Evolutionary conservation across 805 yeast genomes (phyloP), one percentile per base, ranked within the genome.

Genomic region (Zygosaccharomyces bisporus): DNA sequence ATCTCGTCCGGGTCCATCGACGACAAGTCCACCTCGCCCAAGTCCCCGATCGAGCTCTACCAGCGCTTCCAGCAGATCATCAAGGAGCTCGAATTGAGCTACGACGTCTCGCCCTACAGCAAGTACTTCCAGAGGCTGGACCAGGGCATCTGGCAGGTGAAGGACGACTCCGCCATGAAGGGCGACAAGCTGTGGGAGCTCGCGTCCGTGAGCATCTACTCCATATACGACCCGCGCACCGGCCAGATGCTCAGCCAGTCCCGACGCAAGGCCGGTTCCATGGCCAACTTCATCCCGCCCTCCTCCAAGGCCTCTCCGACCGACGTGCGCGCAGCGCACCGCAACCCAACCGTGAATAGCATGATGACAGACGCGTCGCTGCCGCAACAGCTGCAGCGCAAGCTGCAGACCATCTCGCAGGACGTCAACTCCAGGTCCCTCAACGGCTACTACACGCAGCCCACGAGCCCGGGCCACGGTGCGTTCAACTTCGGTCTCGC

Each of bases 11-110:
- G 58, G 1, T 46, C 57, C 9, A 50, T 59, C 21, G 58, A 57
- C 48, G 66, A 62, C 34, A 53, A 50, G 32, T 53, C 65, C 3
- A 57, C 64, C 1, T 57, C 65, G 12, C 64, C 66, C 9, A 64
- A 64, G 41, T 60, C 64, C 1, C 54, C 64, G 10, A 61, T 64
- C 13, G 68, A 64, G 43, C 44, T 64, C 32, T 63, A 52, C 43
- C 67, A 64, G 47, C 49, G 66, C 23, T 63, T 64, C 39, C 59
- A 56, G 40, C 68, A 63, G 47, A 63, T 63, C 8, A 50, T 63
- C n/a, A 61, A 60, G 43, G 68, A 64, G 46, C 39, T 64, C 34
- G 59, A 57, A 30, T 46, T 63, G 35, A 58, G 63, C 39, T 56
- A 46, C 45, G 63, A 58, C 18, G 54, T 53, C 1, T 54, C 61